Conservation (phyloP, 345 rosid species). For the Orychophragmus violaceus region DNA sequence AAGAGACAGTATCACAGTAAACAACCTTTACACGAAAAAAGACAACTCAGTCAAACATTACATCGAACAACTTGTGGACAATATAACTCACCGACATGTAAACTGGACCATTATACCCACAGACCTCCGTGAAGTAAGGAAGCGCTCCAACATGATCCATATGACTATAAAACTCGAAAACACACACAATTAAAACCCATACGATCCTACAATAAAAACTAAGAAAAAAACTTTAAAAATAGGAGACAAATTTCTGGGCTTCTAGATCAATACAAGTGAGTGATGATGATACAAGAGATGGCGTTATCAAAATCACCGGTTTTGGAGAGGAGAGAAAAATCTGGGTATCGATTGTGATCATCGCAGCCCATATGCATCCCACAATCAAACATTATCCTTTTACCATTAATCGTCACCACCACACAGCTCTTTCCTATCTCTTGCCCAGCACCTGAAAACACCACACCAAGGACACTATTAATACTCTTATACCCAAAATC, state of each 20-base stretch:
- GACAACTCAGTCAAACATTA: slow-evolving; percentile 12
- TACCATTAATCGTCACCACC: slow-evolving; percentile 77
- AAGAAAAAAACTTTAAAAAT: not conserved
- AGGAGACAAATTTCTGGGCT: not conserved
- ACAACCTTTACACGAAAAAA: not conserved
- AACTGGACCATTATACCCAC: slow-evolving; percentile 78
- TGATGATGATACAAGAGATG: slow-evolving; percentile 68
- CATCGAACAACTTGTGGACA: slow-evolving; percentile 32
- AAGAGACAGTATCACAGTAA: slow-evolving; percentile 1
- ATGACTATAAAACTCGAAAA: slow-evolving; percentile 43
- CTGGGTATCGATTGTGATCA: slow-evolving; percentile 82
- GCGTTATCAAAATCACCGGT: slow-evolving; percentile 47
- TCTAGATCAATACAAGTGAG: slow-evolving; percentile 60
- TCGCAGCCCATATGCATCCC: slow-evolving; percentile 96
- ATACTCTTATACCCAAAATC: not conserved
- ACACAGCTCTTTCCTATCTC: slow-evolving; percentile 96
- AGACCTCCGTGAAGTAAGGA: slow-evolving; percentile 91
- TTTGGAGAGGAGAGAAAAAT: slow-evolving; percentile 63
- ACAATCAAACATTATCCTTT: slow-evolving; percentile 89
- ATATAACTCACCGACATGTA: slow-evolving; percentile 79
- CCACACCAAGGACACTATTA: not conserved
- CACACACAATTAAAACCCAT: not conserved
- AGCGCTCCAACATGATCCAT: slow-evolving; percentile 94
- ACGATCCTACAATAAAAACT: not conserved
- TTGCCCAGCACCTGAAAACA: slow-evolving; percentile 76